phyloP scores from a whole-genome alignment of 306 rosid species.

The Cyclanthera cordifolia region DNA sequence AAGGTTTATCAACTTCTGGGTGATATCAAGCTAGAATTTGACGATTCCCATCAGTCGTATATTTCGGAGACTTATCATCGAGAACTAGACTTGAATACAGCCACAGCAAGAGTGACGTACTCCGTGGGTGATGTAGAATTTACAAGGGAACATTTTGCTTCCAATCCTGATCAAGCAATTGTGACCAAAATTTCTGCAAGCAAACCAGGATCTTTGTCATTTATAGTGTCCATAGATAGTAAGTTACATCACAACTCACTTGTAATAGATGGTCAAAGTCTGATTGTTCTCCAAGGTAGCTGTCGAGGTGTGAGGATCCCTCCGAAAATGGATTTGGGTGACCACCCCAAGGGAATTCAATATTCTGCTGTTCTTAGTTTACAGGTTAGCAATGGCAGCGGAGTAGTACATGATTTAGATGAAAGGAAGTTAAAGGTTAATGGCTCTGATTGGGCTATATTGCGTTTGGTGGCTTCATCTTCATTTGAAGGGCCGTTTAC shows the following conservation, averaged over 20 bases:
- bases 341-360: constrained; percentile 56
- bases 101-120: constrained; percentile 56
- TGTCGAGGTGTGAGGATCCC: constrained; percentile 44
- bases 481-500: constrained; percentile 75
- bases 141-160: constrained; percentile 75
- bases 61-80: constrained; percentile 48
- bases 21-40: constrained; percentile 69
- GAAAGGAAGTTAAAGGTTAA: constrained; percentile 56
- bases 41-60: constrained; percentile 50
- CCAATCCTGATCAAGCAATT: constrained; percentile 65
- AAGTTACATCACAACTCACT: constrained; percentile 45
- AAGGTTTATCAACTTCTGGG: constrained; percentile 82
- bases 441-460: constrained; percentile 63
- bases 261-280: constrained; percentile 34
- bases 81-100: constrained; percentile 75
- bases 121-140: constrained; percentile 58
- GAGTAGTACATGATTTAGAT: constrained; percentile 48
- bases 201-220: constrained; percentile 58
- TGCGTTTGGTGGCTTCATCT: constrained; percentile 64
- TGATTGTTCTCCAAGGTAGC: constrained; percentile 58
- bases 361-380: constrained; percentile 70
- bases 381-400: constrained; percentile 52
- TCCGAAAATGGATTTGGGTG: constrained; percentile 32
- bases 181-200: constrained; percentile 57
- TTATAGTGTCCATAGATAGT: constrained; percentile 61